Evolutionary conservation across 345 rosid genomes (phyloP).

Genomic region (Tarenaya hassleriana): DNA sequence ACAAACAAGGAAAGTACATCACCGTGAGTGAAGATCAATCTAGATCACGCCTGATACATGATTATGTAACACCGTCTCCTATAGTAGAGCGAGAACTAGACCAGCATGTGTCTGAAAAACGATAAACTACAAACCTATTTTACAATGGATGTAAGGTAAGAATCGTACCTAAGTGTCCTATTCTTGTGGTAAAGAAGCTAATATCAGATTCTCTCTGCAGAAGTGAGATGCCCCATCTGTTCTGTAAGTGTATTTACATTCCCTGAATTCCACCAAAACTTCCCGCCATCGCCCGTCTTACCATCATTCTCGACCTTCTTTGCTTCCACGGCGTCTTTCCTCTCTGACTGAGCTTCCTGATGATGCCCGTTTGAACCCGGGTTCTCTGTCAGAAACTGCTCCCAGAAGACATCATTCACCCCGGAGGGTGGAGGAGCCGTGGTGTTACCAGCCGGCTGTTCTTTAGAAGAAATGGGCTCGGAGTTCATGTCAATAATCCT

Average conservation of each 20-base stretch:
- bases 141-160: constrained; percentile 3
- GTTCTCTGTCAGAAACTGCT: constrained; percentile 88
- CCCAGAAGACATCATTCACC: constrained; percentile 88
- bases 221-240: constrained; percentile 78
- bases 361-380: constrained; percentile 61
- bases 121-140: neutral
- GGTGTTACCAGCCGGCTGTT: constrained; percentile 8
- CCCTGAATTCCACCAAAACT: constrained; percentile 55
- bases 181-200: neutral
- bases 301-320: no score
- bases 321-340: constrained; percentile 44
- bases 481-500: constrained; percentile 71
- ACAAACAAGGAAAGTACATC: no score
- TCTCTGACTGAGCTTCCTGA: constrained; percentile 63
- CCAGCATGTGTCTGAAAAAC: no score
- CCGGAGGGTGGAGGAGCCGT: constrained; percentile 34
- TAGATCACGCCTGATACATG: no score
- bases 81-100: no score
- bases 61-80: no score
- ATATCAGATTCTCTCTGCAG: constrained; percentile 68
- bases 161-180: constrained; percentile 9
- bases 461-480: constrained; percentile 45
- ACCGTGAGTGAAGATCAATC: no score
- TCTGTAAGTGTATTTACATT: constrained; percentile 73
- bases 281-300: constrained; percentile 20